Conservation (phyloP, 2,329 filamentous ascomycete species). For the Fusarium multiceps region DNA sequence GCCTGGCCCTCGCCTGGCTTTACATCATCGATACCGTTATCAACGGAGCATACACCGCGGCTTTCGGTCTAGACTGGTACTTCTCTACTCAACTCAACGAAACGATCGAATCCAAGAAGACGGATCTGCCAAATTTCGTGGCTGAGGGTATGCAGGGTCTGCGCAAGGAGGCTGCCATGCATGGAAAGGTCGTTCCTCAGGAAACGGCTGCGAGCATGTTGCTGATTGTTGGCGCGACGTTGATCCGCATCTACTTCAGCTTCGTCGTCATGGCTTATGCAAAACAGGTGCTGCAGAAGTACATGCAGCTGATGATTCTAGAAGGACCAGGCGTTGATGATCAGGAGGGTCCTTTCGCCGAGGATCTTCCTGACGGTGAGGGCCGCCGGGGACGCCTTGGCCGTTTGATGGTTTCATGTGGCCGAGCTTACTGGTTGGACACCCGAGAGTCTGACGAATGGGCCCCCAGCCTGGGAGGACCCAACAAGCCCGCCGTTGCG, state of each 20-base stretch:
- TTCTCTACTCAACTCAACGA: conserved; percentile 69
- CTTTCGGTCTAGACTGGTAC: conserved; percentile 90
- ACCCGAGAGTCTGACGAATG: conserved; percentile 74
- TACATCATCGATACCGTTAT: conserved; percentile 85
- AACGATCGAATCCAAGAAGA: conserved; percentile 41
- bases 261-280: conserved; percentile 87
- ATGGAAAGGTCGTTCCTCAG: conserved; percentile 58
- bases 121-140: conserved; percentile 45
- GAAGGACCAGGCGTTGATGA: conserved; percentile 60
- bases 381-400: conserved; percentile 84
- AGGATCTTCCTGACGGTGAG: conserved; percentile 76
- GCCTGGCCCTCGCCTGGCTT: conserved; percentile 83
- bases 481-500: conserved; percentile 65
- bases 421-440: conserved; percentile 84
- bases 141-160: conserved; percentile 51
- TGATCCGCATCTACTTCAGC: conserved; percentile 84
- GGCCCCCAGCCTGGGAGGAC: conserved; percentile 68
- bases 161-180: conserved; percentile 49
- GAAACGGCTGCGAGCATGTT: conserved; percentile 80
- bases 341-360: conserved; percentile 74
- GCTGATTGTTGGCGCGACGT: conserved; percentile 78
- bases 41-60: conserved; percentile 83
- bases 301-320: conserved; percentile 62
- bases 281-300: conserved; percentile 77
- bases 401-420: conserved; percentile 79